Evolutionary conservation across 768 basidiomycete species (phyloP).

Genomic region (Punctularia strigosozonata): DNA sequence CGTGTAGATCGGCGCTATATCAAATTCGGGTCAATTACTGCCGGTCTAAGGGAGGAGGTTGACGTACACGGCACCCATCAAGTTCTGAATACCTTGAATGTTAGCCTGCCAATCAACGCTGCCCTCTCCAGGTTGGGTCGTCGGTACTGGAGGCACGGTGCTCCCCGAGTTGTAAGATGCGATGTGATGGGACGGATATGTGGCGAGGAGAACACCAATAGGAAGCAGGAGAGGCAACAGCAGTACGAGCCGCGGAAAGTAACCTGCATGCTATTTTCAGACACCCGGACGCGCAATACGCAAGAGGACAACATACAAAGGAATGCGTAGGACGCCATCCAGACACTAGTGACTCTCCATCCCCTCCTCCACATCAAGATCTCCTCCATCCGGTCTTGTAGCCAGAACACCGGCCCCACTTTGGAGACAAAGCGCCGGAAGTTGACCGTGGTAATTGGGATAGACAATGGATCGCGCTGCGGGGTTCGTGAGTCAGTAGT

Average conservation of each 20-base stretch:
- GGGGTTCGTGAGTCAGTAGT: conserved; percentile 28
- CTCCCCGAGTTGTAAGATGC: conserved; percentile 2
- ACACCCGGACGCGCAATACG: not conserved
- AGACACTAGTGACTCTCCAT: conserved; percentile 58
- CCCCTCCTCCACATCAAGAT: conserved; percentile 72
- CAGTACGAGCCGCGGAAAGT: conserved; percentile 61
- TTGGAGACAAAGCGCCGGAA: conserved; percentile 72
- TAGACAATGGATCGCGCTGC: conserved; percentile 60
- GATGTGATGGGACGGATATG: conserved; percentile 35
- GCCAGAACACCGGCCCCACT: conserved; percentile 76
- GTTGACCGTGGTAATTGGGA: conserved; percentile 68
- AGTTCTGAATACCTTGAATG: conserved; percentile 80
- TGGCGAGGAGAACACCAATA: conserved; percentile 53
- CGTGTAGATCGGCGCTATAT: conserved; percentile 45
- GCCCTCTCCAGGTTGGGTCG: conserved; percentile 39
- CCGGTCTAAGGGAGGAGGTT: not conserved
- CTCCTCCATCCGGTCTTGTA: conserved; percentile 83
- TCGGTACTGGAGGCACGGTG: conserved; percentile 19
- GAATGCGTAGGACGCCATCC: conserved; percentile 70
- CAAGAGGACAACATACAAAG: conserved; percentile 44
- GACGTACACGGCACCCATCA: conserved; percentile 75
- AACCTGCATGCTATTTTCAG: conserved; percentile 33
- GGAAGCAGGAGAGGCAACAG: conserved; percentile 55
- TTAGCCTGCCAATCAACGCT: conserved; percentile 79
- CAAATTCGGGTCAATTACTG: conserved; percentile 2